Percentiles rank a stretch among this genome's conserved stretches.
Evolutionary conservation across 805 yeast species (phyloP).

Genomic region (Debaryomyces tyrocola): DNA sequence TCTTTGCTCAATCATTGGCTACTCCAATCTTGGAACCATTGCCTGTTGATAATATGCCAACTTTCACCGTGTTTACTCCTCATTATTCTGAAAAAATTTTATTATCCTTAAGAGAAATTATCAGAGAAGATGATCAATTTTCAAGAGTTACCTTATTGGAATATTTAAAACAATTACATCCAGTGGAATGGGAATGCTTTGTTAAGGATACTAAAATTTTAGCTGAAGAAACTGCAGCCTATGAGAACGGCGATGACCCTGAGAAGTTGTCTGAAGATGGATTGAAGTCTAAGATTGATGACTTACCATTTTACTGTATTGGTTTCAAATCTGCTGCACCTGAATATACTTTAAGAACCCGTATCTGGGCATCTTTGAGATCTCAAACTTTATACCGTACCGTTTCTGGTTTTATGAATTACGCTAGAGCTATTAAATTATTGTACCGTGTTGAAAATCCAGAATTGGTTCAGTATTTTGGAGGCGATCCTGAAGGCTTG

Average conservation of each 20-base stretch:
- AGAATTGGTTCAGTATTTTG: constrained; percentile 80
- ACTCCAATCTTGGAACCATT: constrained; percentile 98
- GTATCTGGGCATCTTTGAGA: constrained; percentile 50
- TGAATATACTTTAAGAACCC: constrained; percentile 46
- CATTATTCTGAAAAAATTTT: constrained; percentile 84
- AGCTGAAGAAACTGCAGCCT: constrained; percentile 52
- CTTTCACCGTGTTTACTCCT: constrained; percentile 90
- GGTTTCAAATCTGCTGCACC: constrained; percentile 51
- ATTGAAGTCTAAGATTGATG: constrained; percentile 38
- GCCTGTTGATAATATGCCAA: constrained; percentile 99
- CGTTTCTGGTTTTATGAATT: constrained; percentile 48
- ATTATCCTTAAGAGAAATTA: constrained; percentile 73
- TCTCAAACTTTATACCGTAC: constrained; percentile 49
- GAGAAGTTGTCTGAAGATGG: constrained; percentile 33
- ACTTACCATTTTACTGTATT: constrained; percentile 46
- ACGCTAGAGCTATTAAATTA: constrained; percentile 46
- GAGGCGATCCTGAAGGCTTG: constrained; percentile 95
- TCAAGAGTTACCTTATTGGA: constrained; percentile 56
- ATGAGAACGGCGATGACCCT: constrained; percentile 51
- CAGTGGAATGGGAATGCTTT: constrained; percentile 57
- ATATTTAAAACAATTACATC: constrained; percentile 55
- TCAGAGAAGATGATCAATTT: constrained; percentile 67
- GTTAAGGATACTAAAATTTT: constrained; percentile 56
- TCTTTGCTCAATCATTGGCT: constrained; percentile 98
- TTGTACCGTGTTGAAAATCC: constrained; percentile 47